These are phyloP conservation scores for Entonaema liquescens DNA, from an alignment of 495 filamentous ascomycete genomes.

Conservation along the genomic window DNA sequence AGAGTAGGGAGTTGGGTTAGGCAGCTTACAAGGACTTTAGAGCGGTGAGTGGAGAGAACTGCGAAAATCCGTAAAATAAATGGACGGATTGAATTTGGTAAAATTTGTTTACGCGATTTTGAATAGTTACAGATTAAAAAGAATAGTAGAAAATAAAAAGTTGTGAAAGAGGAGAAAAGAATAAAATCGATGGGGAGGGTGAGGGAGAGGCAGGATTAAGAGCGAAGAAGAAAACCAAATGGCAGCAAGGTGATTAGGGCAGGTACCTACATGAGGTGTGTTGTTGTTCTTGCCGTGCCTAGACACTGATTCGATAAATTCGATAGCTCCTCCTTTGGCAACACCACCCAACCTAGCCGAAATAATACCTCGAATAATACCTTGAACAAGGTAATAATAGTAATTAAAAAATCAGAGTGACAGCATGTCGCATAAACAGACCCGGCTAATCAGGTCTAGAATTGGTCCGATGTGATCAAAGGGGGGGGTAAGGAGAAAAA, in stretches of 20 bases:
- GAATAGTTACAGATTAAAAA: background rate
- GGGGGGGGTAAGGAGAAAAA: slow-evolving; percentile 5
- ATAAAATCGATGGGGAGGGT: slow-evolving; percentile 21
- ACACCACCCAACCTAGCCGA: slow-evolving; percentile 32
- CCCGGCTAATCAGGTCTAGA: slow-evolving; percentile 43
- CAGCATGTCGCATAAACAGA: slow-evolving; percentile 37
- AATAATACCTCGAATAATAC: slow-evolving; percentile 30
- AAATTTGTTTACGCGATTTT: background rate
- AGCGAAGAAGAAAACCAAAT: slow-evolving; percentile 6
- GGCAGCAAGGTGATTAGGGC: slow-evolving; percentile 38
- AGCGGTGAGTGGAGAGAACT: slow-evolving; percentile 1
- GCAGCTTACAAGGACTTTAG: slow-evolving; percentile 26
- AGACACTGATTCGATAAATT: slow-evolving; percentile 38
- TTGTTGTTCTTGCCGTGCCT: slow-evolving; percentile 30
- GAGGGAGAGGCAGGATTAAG: slow-evolving; percentile 33
- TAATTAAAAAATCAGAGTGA: slow-evolving; percentile 32
- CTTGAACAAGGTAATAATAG: slow-evolving; percentile 29
- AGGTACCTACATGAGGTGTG: slow-evolving; percentile 33
- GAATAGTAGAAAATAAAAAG: slow-evolving; percentile 6
- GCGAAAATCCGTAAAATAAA: slow-evolving; percentile 11
- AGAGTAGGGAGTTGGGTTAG: slow-evolving; percentile 16
- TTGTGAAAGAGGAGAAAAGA: slow-evolving; percentile 14
- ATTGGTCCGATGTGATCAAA: slow-evolving; percentile 19
- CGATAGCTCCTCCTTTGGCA: slow-evolving; percentile 22
- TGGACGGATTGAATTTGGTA: background rate